Evolutionary conservation across 2,329 filamentous ascomycete genomes (phyloP).

Genomic region (Exophiala sp.): DNA sequence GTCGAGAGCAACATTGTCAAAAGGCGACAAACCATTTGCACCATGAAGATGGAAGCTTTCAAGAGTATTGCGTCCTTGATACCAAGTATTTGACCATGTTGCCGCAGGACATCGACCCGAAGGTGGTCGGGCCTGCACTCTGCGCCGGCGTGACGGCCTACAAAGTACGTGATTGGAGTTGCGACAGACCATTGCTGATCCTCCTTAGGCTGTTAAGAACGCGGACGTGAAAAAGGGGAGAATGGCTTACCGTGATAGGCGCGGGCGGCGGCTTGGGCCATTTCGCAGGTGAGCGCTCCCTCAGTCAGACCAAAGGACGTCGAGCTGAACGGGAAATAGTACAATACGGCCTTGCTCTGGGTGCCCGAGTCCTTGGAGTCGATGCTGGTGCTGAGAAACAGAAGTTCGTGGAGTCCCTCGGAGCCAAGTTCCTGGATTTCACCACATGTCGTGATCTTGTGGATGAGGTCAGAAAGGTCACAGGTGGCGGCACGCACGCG

Average conservation of each 20-base stretch:
- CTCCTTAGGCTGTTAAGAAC: slow-evolving; percentile 39
- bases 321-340: slow-evolving; percentile 30
- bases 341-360: slow-evolving; percentile 41
- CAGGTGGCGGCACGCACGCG: slow-evolving; percentile 34
- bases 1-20: slow-evolving; percentile 39
- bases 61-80: slow-evolving; percentile 43
- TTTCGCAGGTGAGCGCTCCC: slow-evolving; percentile 35
- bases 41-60: slow-evolving; percentile 44
- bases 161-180: slow-evolving; percentile 32
- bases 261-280: slow-evolving; percentile 45
- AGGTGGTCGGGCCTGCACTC: slow-evolving; percentile 39
- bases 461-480: slow-evolving; percentile 35
- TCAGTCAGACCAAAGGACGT: neutral
- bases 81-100: slow-evolving; percentile 41
- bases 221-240: slow-evolving; percentile 36
- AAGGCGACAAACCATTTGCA: slow-evolving; percentile 43
- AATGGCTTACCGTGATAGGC: slow-evolving; percentile 43
- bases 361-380: slow-evolving; percentile 40
- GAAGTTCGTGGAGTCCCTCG: slow-evolving; percentile 37
- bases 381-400: slow-evolving; percentile 38
- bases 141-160: slow-evolving; percentile 44
- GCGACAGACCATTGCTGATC: neutral
- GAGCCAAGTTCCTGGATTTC: slow-evolving; percentile 42
- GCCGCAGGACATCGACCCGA: slow-evolving; percentile 40
- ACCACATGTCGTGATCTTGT: slow-evolving; percentile 31